Conservation (phyloP, 352 stramenopile species). For the Pythium rishiriense region DNA sequence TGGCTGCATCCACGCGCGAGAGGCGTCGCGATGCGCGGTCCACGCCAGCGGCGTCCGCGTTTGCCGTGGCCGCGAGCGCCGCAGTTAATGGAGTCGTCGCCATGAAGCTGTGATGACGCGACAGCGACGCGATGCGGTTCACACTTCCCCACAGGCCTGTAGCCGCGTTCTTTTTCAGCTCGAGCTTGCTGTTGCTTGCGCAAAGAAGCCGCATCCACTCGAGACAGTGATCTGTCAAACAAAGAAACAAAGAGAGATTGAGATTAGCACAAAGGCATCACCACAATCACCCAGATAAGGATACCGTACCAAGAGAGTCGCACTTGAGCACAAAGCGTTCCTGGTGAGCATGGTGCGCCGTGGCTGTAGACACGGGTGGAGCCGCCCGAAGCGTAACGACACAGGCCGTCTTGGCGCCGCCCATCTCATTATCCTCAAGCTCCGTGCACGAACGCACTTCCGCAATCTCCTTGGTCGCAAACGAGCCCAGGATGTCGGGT, state of each 20-base stretch:
- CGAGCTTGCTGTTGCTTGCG: constrained; percentile 81
- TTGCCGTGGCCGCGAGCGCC: constrained; percentile 17
- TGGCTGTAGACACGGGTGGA: neutral
- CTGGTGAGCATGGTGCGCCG: constrained; percentile 23
- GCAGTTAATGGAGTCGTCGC: constrained; percentile 50
- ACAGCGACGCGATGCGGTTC: constrained; percentile 83
- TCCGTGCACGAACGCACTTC: constrained; percentile 83
- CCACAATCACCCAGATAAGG: neutral
- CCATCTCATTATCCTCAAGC: constrained; percentile 60
- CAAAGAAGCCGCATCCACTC: constrained; percentile 89
- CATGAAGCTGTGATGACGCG: constrained; percentile 84
- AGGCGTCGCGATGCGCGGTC: constrained; percentile 46
- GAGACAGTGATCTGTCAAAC: constrained; percentile 82
- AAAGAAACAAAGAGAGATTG: neutral
- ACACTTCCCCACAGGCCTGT: constrained; percentile 85
- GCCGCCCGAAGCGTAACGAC: constrained; percentile 40
- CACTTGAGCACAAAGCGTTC: constrained; percentile 77
- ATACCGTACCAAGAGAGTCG: constrained; percentile 66
- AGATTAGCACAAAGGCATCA: neutral
- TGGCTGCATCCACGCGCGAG: constrained; percentile 73
- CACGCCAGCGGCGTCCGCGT: constrained; percentile 34
- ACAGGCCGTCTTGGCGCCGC: constrained; percentile 53
- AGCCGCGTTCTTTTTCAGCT: constrained; percentile 88
- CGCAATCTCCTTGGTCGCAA: constrained; percentile 76
- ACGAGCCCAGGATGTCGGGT: constrained; percentile 81